A percentile compares a stretch with the other conserved stretches of the same genome.
Conservation (phyloP, 768 basidiomycete genomes). For the Rhodosporidiobolus sp. region DNA sequence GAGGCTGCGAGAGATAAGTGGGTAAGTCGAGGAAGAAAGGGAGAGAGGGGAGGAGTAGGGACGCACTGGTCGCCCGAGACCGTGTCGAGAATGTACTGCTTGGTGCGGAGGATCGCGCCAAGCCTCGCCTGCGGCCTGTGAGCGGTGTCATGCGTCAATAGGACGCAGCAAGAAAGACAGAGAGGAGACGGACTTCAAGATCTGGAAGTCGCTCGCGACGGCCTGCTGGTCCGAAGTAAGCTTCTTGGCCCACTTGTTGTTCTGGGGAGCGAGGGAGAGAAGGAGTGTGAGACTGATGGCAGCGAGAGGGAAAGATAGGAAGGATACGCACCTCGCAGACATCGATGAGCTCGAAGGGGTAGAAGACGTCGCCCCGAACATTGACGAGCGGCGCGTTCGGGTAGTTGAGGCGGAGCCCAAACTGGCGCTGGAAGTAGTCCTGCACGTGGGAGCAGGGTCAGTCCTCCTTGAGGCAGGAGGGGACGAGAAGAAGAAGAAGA, state of each 20-base stretch:
- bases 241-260: neutral
- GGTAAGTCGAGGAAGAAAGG: neutral
- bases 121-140: conserved; percentile 6
- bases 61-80: neutral
- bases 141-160: no score
- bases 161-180: neutral
- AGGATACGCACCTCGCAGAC: neutral
- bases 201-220: neutral
- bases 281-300: neutral
- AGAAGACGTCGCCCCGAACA: neutral
- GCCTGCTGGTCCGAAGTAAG: neutral
- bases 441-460: neutral
- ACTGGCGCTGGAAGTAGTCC: conserved; percentile 5
- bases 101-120: neutral
- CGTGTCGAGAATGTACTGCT: neutral
- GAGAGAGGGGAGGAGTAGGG: no score
- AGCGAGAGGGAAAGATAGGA: no score
- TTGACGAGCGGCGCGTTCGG: conserved; percentile 17
- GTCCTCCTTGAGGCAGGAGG: no score
- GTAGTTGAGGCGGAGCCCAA: neutral
- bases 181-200: conserved; percentile 4
- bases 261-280: no score
- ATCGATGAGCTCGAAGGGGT: conserved; percentile 14
- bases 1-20: neutral
- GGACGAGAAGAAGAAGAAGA: neutral